phyloP scores from a whole-genome alignment of 495 filamentous ascomycete species.

The Penicillium herquei region DNA sequence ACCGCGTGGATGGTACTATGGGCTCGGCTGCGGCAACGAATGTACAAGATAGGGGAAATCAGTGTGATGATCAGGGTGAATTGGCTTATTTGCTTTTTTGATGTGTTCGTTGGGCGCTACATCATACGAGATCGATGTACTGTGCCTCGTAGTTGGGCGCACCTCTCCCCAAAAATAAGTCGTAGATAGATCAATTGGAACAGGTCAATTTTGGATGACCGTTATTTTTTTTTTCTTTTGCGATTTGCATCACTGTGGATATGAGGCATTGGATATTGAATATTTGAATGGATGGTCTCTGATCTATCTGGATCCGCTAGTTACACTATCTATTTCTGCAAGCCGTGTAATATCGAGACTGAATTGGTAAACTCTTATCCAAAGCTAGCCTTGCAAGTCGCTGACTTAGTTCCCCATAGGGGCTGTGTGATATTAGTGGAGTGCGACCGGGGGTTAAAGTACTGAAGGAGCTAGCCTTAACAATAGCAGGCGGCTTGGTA shows the following conservation, averaged over 20 bases:
- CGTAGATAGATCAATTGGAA: slow-evolving; percentile 3
- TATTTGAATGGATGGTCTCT: neutral
- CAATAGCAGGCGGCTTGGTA: slow-evolving; percentile 10
- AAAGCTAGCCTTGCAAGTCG: neutral
- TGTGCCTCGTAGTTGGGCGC: too few species aligned
- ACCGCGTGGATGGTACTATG: slow-evolving; percentile 2
- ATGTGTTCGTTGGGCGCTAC: neutral
- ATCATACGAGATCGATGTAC: too few species aligned
- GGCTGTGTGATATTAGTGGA: slow-evolving; percentile 14
- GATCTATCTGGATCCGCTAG: slow-evolving; percentile 6
- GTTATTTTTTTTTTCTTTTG: too few species aligned
- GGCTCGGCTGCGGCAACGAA: neutral
- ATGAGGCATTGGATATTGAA: neutral
- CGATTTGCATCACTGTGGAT: too few species aligned
- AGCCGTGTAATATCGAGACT: neutral
- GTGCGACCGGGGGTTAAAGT: slow-evolving; percentile 4
- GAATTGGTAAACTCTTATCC: neutral
- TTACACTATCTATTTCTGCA: neutral
- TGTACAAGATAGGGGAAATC: neutral
- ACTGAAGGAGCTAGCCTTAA: slow-evolving; percentile 5
- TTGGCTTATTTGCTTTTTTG: neutral
- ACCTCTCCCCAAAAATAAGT: neutral
- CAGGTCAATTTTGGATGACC: neutral
- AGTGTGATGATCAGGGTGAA: neutral
- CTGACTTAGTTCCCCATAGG: neutral